Evolutionary conservation across 2,329 filamentous ascomycete species (phyloP).

Genomic region (Dactylellina sp.): DNA sequence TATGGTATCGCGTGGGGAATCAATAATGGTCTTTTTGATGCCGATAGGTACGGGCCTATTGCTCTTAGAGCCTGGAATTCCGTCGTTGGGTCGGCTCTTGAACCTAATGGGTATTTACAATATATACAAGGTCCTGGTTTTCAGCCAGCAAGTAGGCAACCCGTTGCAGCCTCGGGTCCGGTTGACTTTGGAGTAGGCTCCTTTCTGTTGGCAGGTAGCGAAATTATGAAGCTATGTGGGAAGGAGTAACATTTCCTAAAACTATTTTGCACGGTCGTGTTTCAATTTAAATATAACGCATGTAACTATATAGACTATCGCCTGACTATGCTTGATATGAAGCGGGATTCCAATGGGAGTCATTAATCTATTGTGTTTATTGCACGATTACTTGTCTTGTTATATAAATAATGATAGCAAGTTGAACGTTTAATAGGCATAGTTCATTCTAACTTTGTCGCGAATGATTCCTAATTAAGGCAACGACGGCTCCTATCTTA

Average conservation of each 20-base stretch:
- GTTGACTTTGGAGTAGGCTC: conserved; percentile 26
- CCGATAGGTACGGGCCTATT: conserved; percentile 23
- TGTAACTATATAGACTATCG: too few species aligned
- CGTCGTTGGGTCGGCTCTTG: conserved; percentile 14
- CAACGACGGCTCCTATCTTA: too few species aligned
- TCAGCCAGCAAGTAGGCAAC: conserved; percentile 23
- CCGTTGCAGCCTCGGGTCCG: conserved; percentile 11
- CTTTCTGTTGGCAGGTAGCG: conserved; percentile 32
- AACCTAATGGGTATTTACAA: conserved; percentile 12
- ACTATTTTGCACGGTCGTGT: neutral
- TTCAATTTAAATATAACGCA: neutral
- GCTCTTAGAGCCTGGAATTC: conserved; percentile 28
- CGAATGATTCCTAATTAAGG: too few species aligned
- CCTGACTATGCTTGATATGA: too few species aligned
- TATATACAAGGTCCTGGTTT: conserved; percentile 30
- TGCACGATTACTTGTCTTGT: too few species aligned
- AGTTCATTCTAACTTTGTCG: too few species aligned
- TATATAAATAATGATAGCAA: too few species aligned
- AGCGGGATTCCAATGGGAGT: too few species aligned
- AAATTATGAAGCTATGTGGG: conserved; percentile 32
- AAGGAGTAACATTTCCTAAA: neutral
- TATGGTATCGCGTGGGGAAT: conserved; percentile 40
- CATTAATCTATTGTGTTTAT: too few species aligned
- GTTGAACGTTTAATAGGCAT: too few species aligned
- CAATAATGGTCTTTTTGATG: conserved; percentile 30